Evolutionary conservation across 495 filamentous ascomycete species (phyloP).

Genomic region (Lasiosphaeria hispida): DNA sequence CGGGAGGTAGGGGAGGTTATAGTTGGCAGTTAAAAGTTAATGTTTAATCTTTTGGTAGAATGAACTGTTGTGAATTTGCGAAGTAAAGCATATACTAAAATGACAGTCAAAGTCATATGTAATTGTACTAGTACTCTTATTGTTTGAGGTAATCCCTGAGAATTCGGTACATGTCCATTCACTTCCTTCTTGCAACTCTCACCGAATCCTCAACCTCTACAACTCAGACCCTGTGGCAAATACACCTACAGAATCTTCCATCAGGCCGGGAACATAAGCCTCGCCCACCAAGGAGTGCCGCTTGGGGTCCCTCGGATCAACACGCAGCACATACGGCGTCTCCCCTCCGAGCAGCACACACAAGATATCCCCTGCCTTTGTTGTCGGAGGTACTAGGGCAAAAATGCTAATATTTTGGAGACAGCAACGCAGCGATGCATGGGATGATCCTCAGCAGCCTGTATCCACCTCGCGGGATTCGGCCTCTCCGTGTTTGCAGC

Average conservation of each 20-base stretch:
- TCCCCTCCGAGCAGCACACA: slow-evolving; percentile 17
- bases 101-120: too few relatives aligned
- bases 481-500: background rate
- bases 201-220: slow-evolving; percentile 12
- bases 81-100: too few relatives aligned
- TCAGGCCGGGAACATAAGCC: slow-evolving; percentile 13
- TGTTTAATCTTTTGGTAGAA: too few relatives aligned
- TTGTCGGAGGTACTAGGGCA: slow-evolving; percentile 16
- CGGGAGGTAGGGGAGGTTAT: too few relatives aligned
- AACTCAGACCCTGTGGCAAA: slow-evolving; percentile 5
- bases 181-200: too few relatives aligned
- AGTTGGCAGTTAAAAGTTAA: too few relatives aligned
- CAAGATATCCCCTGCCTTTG: slow-evolving; percentile 10
- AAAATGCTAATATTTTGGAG: slow-evolving; percentile 9
- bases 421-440: slow-evolving; percentile 17
- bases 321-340: slow-evolving; percentile 14
- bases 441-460: slow-evolving; percentile 12
- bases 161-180: too few relatives aligned
- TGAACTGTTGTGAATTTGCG: too few relatives aligned
- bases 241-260: slow-evolving; percentile 6
- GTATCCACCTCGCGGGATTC: slow-evolving; percentile 11
- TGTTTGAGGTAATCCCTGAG: too few relatives aligned
- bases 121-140: too few relatives aligned
- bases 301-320: background rate
- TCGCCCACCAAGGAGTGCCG: slow-evolving; percentile 8